phyloP scores from a whole-genome alignment of 768 basidiomycete species.

The Leccinum pellstonianum region DNA sequence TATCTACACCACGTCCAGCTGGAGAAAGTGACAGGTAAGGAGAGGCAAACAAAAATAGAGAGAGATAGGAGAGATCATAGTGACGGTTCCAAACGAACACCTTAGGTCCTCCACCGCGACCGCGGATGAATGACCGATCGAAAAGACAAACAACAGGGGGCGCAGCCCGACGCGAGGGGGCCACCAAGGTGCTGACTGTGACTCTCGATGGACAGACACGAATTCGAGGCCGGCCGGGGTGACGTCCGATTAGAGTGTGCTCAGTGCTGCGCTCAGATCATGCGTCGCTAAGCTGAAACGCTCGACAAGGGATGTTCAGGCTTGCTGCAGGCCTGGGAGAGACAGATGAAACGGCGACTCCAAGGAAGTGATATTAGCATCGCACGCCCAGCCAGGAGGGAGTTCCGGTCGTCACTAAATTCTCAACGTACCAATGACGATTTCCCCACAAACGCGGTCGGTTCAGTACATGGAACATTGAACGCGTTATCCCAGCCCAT shows the following conservation, averaged over 20 bases:
- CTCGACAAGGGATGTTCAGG: background rate
- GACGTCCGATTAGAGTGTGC: background rate
- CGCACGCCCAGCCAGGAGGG: background rate
- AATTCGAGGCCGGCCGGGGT: background rate
- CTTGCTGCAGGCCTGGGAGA: background rate
- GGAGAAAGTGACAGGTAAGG: background rate
- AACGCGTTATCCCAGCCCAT: background rate
- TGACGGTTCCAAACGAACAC: background rate
- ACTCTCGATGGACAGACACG: background rate
- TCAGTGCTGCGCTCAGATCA: background rate
- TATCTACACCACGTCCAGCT: background rate
- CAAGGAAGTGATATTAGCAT: background rate
- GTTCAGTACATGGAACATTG: background rate
- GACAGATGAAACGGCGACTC: background rate
- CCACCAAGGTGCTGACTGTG: background rate
- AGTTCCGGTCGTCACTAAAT: background rate
- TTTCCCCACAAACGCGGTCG: background rate
- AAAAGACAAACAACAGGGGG: background rate
- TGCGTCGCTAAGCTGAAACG: conserved; percentile 3
- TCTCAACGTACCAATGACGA: background rate
- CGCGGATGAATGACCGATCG: background rate
- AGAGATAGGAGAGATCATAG: background rate
- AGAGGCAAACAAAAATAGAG: background rate
- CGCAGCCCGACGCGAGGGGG: background rate
- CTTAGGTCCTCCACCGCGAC: background rate